A percentile compares a stretch with the other conserved stretches of the same genome.
These are phyloP conservation scores for Scutellaria baicalensis DNA, from an alignment of 257 asterid genomes.

Conservation along the genomic window DNA sequence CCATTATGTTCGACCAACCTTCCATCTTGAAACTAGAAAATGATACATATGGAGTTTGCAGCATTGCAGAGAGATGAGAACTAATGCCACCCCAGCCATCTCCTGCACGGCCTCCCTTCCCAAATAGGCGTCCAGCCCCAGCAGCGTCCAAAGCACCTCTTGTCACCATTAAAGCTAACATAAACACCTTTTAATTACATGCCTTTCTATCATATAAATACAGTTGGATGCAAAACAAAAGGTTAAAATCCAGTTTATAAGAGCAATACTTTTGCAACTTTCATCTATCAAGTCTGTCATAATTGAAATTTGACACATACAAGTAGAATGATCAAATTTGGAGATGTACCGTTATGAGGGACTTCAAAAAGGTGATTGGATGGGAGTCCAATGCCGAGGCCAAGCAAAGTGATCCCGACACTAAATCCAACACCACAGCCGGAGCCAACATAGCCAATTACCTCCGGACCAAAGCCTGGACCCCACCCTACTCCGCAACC, in stretches of 20 bases:
- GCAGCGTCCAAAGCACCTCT: conserved; percentile 35
- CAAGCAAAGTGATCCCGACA: conserved; percentile 76
- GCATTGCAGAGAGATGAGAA: background rate
- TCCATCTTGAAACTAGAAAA: conserved; percentile 8
- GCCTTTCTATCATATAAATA: background rate
- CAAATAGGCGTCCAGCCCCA: conserved; percentile 21
- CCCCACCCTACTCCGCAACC: conserved; percentile 99
- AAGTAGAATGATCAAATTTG: background rate
- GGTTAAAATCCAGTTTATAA: background rate
- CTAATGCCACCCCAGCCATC: conserved; percentile 9
- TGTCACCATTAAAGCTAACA: conserved; percentile 40
- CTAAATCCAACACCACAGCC: conserved; percentile 93
- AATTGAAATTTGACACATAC: background rate
- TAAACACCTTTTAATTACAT: background rate
- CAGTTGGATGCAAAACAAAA: background rate
- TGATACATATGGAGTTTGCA: background rate
- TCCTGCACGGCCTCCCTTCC: conserved; percentile 16
- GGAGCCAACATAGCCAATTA: conserved; percentile 83
- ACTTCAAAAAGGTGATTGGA: conserved; percentile 41
- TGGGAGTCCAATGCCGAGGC: conserved; percentile 91
- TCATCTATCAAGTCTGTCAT: background rate
- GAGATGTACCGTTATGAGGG: conserved; percentile 52
- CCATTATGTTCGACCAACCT: conserved; percentile 19
- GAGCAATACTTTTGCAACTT: no score
- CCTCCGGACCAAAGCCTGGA: conserved; percentile 98